A percentile compares a stretch with the other conserved stretches of the same genome.
phyloP scores from a whole-genome alignment of 192 early-diverging fungal species.

The Phlyctochytrium planicorne region DNA sequence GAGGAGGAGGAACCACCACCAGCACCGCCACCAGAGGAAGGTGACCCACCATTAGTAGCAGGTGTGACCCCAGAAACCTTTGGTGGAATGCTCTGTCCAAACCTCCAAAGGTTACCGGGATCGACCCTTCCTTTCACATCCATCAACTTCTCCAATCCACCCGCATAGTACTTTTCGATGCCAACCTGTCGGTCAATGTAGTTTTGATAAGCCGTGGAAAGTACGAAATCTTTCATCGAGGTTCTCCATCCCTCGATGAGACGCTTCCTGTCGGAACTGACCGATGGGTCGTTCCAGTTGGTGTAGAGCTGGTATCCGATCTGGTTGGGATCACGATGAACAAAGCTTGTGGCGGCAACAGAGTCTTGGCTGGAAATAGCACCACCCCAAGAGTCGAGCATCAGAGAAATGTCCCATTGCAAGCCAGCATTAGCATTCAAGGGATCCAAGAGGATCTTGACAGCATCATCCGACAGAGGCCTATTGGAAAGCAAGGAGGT shows the following conservation, averaged over 20 bases:
- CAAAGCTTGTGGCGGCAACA: background rate
- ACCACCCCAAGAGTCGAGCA: constrained; percentile 14
- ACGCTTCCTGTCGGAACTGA: background rate
- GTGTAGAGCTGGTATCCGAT: constrained; percentile 10
- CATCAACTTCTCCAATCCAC: background rate
- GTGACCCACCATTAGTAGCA: too few relatives aligned
- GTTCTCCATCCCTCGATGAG: background rate
- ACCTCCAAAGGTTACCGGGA: background rate
- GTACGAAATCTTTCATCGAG: background rate
- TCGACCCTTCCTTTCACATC: constrained; percentile 10
- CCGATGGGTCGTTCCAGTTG: background rate
- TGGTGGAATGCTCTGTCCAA: background rate
- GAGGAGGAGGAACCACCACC: too few relatives aligned
- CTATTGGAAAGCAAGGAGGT: constrained; percentile 6
- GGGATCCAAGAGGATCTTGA: background rate
- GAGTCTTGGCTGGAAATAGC: background rate
- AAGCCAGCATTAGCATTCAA: background rate
- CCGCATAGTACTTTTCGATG: background rate
- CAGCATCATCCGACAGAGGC: background rate
- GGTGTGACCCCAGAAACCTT: too few relatives aligned
- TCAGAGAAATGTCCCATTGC: background rate
- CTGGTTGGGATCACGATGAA: constrained; percentile 4
- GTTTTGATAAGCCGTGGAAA: constrained; percentile 12
- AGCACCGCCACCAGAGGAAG: too few relatives aligned
- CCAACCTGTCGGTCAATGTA: constrained; percentile 7